phyloP scores from a whole-genome alignment of 345 rosid genomes.

The Arabis alpina region DNA sequence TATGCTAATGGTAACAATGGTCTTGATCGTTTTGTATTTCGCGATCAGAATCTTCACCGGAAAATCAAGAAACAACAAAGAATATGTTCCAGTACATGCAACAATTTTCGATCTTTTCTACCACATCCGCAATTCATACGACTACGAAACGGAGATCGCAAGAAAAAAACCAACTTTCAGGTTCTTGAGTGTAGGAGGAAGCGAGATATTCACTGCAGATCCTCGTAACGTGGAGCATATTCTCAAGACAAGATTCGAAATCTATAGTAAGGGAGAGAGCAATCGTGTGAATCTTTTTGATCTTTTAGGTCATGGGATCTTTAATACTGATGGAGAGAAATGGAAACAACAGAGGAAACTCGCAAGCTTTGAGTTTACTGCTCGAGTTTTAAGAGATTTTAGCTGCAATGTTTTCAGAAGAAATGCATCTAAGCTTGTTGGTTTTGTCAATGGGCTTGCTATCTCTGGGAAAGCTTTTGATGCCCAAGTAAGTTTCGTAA shows the following conservation, averaged over 20 bases:
- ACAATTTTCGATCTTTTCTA: slow-evolving; percentile 51
- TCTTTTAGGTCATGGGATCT: slow-evolving; percentile 82
- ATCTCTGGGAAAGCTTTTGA: slow-evolving; percentile 51
- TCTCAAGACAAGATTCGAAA: slow-evolving; percentile 58
- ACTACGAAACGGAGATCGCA: slow-evolving; percentile 57
- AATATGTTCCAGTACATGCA: slow-evolving; percentile 61
- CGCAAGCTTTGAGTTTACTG: slow-evolving; percentile 74
- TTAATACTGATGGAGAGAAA: slow-evolving; percentile 73
- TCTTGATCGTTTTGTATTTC: slow-evolving; percentile 37
- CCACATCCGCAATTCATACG: slow-evolving; percentile 54
- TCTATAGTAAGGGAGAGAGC: slow-evolving; percentile 54
- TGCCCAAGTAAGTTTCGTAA: slow-evolving; percentile 57
- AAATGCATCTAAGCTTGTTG: slow-evolving; percentile 56
- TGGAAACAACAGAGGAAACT: slow-evolving; percentile 90
- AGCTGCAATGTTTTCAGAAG: slow-evolving; percentile 66
- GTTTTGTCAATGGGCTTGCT: slow-evolving; percentile 42
- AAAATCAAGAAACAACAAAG: slow-evolving; percentile 52
- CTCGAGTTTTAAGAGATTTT: slow-evolving; percentile 68
- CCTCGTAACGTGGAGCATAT: slow-evolving; percentile 68
- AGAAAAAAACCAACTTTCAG: slow-evolving; percentile 52
- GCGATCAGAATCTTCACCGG: slow-evolving; percentile 46
- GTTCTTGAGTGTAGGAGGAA: slow-evolving; percentile 52
- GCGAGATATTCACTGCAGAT: slow-evolving; percentile 60
- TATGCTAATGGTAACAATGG: slow-evolving; percentile 28
- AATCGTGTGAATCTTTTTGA: slow-evolving; percentile 42